A percentile compares a stretch with the other conserved stretches of the same genome.
Conservation (phyloP, 129 eudicot species). For the Solidago caesia region DNA sequence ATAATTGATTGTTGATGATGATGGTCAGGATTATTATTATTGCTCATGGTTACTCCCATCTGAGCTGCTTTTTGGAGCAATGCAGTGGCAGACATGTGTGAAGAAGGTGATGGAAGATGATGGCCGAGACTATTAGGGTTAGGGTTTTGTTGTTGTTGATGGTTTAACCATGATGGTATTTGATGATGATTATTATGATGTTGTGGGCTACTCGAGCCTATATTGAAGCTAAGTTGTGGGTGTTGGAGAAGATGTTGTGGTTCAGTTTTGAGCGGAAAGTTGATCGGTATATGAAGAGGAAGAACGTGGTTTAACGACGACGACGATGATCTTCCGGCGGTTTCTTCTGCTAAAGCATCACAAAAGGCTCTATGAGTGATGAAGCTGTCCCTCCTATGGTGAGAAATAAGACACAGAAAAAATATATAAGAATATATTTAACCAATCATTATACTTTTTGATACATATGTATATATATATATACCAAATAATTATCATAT, state of each 20-base stretch:
- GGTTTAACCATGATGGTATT: conserved; percentile 37
- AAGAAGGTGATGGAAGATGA: conserved; percentile 34
- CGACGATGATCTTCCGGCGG: conserved; percentile 45
- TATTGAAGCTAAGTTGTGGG: conserved; percentile 36
- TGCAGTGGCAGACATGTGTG: conserved; percentile 76
- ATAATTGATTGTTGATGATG: conserved; percentile 21
- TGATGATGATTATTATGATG: conserved; percentile 17
- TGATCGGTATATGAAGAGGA: conserved; percentile 34
- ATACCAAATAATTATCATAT: neutral
- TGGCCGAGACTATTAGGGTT: conserved; percentile 9
- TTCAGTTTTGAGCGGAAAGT: conserved; percentile 50
- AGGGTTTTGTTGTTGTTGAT: conserved; percentile 31
- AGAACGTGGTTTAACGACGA: conserved; percentile 27
- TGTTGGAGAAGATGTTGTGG: conserved; percentile 35
- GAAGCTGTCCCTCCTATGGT: conserved; percentile 76
- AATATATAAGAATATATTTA: conserved; percentile 19
- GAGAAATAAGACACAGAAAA: conserved; percentile 17
- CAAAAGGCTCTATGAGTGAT: conserved; percentile 80
- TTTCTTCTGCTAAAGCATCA: conserved; percentile 73
- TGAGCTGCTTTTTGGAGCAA: conserved; percentile 74
- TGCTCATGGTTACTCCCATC: conserved; percentile 70
- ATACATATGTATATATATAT: too few relatives aligned
- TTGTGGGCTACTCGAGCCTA: conserved; percentile 34
- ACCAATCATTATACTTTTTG: conserved; percentile 25
- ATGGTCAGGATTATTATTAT: conserved; percentile 16